Base-by-base conservation (phyloP, 2,329 filamentous ascomycete genomes). In the Fusarium clavum region DNA sequence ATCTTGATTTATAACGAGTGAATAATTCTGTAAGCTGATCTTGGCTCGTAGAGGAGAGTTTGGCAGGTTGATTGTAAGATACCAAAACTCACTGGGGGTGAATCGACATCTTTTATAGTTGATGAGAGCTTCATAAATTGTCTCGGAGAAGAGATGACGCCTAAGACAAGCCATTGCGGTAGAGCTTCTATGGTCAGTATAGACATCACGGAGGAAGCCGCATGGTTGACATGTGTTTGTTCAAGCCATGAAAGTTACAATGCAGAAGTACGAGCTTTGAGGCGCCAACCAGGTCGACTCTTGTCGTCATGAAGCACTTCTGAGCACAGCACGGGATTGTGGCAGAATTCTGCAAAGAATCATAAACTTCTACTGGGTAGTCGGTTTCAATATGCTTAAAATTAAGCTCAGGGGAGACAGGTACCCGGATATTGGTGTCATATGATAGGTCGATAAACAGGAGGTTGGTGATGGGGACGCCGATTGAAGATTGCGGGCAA, bases 1-100 rank as follows among this genome's bases (percentile, higher is more conserved):
- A 70, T 70, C 13, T 43, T 67, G 32, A 12, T 22, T 48, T 8
- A 4, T 7, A n/a, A 57, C 49, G 49, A 27, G 10, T 48, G 49
- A 54, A 6, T 41, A 20, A 22, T 43, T 57, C 6, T 32, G 3
- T 38, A 29, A 13, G 18, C 24, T 29, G 25, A 24, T 18, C 16
- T 38, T 38, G 9, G 10, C 11, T 52, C 25, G 13, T 13, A 30
- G 11, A 13, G 12, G 14, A 14, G 32, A 16, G n/a, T 22, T 16
- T 29, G 14, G 27, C 14, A 48, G 43, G 32, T 20, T 48, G n/a
- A 20, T 52, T 11, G 32, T 41, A 25, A n/a, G 14, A 32, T 46
- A 14, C 8, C 20, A 24, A 22, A 46, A 16, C 20, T 24, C 10
- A 18, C 9, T 24, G 11, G 6, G 52, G 52, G 32, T 24, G 24